A percentile compares a stretch with the other conserved stretches of the same genome.
Evolutionary conservation across 169 alveolate species (phyloP).

Genomic region (Cryptosporidium parvum): DNA sequence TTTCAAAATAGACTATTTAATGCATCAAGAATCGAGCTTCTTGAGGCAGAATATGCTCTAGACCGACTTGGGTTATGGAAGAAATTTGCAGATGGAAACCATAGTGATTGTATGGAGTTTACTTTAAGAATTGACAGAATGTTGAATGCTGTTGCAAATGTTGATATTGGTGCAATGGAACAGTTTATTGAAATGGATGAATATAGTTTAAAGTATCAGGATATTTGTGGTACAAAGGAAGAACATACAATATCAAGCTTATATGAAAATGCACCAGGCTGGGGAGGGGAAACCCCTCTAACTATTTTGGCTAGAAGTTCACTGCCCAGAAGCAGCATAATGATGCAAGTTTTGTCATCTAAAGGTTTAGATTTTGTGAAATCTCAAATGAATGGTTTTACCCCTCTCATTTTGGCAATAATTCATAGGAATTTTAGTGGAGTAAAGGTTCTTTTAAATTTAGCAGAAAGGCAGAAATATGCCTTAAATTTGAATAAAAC

Average conservation of each 20-base stretch:
- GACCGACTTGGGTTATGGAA: slow-evolving; percentile 44
- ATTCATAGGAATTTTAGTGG: slow-evolving; percentile 65
- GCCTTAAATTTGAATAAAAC: slow-evolving; percentile 13
- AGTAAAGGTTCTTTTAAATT: slow-evolving; percentile 52
- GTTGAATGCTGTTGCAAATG: slow-evolving; percentile 68
- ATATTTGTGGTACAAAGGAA: not conserved
- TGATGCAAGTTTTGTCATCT: slow-evolving; percentile 63
- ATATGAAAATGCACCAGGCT: slow-evolving; percentile 75
- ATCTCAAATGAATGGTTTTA: slow-evolving; percentile 66
- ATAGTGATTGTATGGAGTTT: slow-evolving; percentile 42
- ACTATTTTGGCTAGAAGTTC: slow-evolving; percentile 59
- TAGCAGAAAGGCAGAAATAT: slow-evolving; percentile 56
- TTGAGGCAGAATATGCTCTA: slow-evolving; percentile 15
- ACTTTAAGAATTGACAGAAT: slow-evolving; percentile 68
- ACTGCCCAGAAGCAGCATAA: slow-evolving; percentile 60
- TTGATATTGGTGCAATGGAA: slow-evolving; percentile 71
- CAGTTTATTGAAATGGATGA: slow-evolving; percentile 66
- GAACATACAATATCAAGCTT: slow-evolving; percentile 24
- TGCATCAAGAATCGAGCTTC: not conserved
- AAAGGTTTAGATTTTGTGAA: slow-evolving; percentile 59
- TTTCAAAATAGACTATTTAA: not conserved
- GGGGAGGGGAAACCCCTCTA: slow-evolving; percentile 75
- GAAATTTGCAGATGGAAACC: slow-evolving; percentile 41
- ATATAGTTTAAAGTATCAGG: slow-evolving; percentile 8
- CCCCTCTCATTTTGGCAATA: slow-evolving; percentile 65